Conservation (phyloP, 2,329 filamentous ascomycete genomes). For the Calonectria pteridis region DNA sequence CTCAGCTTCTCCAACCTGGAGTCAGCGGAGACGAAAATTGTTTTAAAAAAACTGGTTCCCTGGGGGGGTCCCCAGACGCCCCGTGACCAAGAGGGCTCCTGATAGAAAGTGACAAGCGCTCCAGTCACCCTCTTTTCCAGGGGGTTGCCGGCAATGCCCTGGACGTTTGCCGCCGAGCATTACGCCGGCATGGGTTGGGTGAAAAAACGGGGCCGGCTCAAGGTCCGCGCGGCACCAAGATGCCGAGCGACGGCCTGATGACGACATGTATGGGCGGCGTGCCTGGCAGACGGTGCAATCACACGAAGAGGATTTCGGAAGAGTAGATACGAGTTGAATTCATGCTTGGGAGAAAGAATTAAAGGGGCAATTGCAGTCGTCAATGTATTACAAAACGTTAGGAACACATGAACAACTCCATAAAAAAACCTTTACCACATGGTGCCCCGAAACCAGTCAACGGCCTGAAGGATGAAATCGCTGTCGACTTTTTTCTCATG, state of each 20-base stretch:
- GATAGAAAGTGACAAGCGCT: not conserved
- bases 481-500: not conserved
- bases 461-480: not conserved
- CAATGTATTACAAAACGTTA: not conserved
- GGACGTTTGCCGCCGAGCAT: slow-evolving; percentile 19
- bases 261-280: not conserved
- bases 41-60: slow-evolving; percentile 5
- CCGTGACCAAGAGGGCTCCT: slow-evolving; percentile 8
- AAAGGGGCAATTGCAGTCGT: not conserved
- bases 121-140: not conserved
- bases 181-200: not conserved
- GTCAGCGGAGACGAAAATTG: slow-evolving; percentile 9
- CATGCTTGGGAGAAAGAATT: not conserved
- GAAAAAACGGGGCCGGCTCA: not conserved
- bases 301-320: not conserved
- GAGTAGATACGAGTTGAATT: not conserved
- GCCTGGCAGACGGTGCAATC: not conserved
- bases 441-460: not conserved
- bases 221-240: not conserved
- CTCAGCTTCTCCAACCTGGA: slow-evolving; percentile 19
- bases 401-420: not conserved
- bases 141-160: slow-evolving; percentile 2
- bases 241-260: slow-evolving; percentile 9
- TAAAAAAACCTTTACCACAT: not conserved
- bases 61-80: not conserved